These are phyloP conservation scores for Cercis canadensis DNA, from an alignment of 306 rosid genomes.

Conservation along the genomic window DNA sequence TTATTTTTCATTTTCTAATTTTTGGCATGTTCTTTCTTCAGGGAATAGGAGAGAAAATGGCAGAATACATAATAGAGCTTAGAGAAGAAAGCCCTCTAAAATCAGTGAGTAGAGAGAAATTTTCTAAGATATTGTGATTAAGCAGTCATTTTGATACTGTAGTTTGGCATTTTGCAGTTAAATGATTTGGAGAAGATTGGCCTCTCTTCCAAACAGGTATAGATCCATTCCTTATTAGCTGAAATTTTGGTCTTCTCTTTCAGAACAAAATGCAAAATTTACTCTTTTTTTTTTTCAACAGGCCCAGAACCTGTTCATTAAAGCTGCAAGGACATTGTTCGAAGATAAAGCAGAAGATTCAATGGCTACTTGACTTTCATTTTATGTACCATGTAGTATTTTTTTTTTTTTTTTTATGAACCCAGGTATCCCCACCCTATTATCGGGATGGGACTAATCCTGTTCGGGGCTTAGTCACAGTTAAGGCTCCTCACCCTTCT, in stretches of 20 bases:
- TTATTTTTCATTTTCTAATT: neutral
- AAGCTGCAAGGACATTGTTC: slow-evolving; percentile 68
- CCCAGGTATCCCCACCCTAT: no score
- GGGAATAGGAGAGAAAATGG: slow-evolving; percentile 89
- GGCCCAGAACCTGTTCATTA: slow-evolving; percentile 70
- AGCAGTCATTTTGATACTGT: slow-evolving; percentile 3
- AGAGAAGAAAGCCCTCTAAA: slow-evolving; percentile 82
- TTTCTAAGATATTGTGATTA: neutral
- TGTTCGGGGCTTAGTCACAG: no score
- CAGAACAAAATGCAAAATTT: neutral
- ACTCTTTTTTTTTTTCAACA: slow-evolving; percentile 34
- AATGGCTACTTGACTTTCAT: slow-evolving; percentile 33
- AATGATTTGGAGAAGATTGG: slow-evolving; percentile 90
- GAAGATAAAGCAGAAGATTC: slow-evolving; percentile 56
- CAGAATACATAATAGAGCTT: slow-evolving; percentile 82
- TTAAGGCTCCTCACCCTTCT: no score
- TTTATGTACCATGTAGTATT: neutral
- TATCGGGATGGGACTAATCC: no score
- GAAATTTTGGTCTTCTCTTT: neutral
- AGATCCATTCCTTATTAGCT: neutral
- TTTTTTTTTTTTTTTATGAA: no score
- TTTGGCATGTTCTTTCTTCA: slow-evolving; percentile 36
- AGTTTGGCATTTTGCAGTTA: slow-evolving; percentile 58
- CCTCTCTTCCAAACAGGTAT: slow-evolving; percentile 92
- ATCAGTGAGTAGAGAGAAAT: slow-evolving; percentile 61